Base-by-base conservation (phyloP, 2,329 filamentous ascomycete species). In the Fusarium agapanthi region DNA sequence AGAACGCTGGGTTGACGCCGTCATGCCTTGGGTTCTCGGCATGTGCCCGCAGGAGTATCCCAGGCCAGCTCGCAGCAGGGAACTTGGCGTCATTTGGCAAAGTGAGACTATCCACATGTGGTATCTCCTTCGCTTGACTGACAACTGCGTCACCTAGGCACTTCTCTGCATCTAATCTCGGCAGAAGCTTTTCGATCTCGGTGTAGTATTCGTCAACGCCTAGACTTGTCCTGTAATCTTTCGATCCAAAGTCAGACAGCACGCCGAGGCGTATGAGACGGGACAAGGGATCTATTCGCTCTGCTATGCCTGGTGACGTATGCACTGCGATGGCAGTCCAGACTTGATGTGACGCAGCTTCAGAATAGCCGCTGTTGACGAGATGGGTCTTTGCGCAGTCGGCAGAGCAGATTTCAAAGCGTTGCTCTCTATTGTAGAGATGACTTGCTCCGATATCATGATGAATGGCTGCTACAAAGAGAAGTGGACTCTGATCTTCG, bases 281-380 rank as follows among this genome's bases (percentile, higher is more conserved):
- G 6, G 80, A 75, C 12, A 81, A 72, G 16, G 81, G 76, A 59
- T 79, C 78, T 37, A 83, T 78, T 12, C 80, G 78, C 71, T 83
- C 81, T 5, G 81, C 81, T 37, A 83, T 80, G 2, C 81, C 81
- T 1, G 76, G 73, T 48, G 77, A 81, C 6, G 79, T 79, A 63
- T 83, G 81, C 40, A 83, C 24, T 15, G 80, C 76, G 41, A 83
- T 79, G 30, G 81, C 79, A 20, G 77, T 75, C 81, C 81, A 83
- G 32, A 80, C 77, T 38, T 79, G 76, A 51, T 79, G 79, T 11
- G 75, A 68, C 18, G 76, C 69, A 9, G 58, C 43, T 32, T 79
- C 75, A 32, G 71, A 43, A n/a, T 75, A 44, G 18, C 71, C 76
- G 53, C 81, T 75, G 5, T 60, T 26, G 15, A 75, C 61, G 15